phyloP scores from a whole-genome alignment of 768 basidiomycete species.

The Guyanaporus albipodus region DNA sequence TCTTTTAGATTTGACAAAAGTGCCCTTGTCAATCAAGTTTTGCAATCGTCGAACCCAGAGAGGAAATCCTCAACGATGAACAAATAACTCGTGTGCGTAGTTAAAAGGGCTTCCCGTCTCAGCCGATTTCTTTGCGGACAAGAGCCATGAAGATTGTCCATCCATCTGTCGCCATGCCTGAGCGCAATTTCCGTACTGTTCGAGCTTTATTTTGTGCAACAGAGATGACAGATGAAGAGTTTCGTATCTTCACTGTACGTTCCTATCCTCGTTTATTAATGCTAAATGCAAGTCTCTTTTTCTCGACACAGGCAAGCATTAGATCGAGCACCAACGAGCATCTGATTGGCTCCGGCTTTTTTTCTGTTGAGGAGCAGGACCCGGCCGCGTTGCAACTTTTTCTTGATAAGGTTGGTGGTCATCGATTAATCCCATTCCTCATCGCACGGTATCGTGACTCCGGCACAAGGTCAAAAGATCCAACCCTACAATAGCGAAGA shows the following conservation, averaged over 20 bases:
- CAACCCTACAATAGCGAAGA: conserved; percentile 8
- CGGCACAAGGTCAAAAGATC: conserved; percentile 8
- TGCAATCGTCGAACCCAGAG: not conserved
- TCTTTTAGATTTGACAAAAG: not conserved
- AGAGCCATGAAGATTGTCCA: conserved; percentile 3
- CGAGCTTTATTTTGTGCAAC: not conserved
- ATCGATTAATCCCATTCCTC: not conserved
- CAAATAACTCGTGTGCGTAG: conserved; percentile 5
- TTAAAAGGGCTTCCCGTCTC: conserved; percentile 1
- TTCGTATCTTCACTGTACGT: conserved; percentile 6
- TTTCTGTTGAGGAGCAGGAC: conserved; percentile 12
- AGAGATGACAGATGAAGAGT: not conserved
- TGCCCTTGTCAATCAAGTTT: conserved; percentile 1
- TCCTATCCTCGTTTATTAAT: not conserved
- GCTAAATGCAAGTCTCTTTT: not conserved
- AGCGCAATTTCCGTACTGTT: not conserved
- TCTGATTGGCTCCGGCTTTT: not conserved
- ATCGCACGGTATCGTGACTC: not conserved
- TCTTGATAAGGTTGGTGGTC: conserved; percentile 11
- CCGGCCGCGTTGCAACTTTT: conserved; percentile 5
- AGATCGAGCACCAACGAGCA: not conserved
- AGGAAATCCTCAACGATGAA: not conserved
- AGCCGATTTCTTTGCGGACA: not conserved
- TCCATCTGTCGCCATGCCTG: conserved; percentile 13
- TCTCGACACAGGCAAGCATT: conserved; percentile 1